Conservation (phyloP, 805 yeast genomes). For the Spathaspora boniae region DNA sequence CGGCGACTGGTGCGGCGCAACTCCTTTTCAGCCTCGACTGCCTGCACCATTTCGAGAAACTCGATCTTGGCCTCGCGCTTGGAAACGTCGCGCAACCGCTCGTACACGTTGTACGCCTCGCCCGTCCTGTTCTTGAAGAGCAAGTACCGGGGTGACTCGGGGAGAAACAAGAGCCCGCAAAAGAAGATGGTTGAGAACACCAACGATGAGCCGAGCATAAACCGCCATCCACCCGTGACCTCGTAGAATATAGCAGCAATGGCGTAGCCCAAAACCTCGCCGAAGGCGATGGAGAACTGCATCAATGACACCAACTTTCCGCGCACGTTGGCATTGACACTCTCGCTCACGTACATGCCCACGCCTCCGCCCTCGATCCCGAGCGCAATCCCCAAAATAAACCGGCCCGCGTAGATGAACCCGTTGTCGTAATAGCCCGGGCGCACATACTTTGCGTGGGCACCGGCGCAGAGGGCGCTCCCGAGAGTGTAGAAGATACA, state of each 20-base stretch:
- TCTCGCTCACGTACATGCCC: constrained; percentile 60
- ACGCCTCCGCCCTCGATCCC: constrained; percentile 68
- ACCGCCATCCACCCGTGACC: constrained; percentile 61
- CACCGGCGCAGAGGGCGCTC: too few species aligned
- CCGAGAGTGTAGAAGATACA: constrained; percentile 51
- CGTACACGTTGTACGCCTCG: constrained; percentile 54
- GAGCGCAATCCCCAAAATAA: constrained; percentile 59
- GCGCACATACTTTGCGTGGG: too few species aligned
- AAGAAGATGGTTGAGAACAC: constrained; percentile 53
- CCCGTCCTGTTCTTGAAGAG: constrained; percentile 38
- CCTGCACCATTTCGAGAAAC: constrained; percentile 54
- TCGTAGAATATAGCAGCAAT: constrained; percentile 59
- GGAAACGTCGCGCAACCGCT: constrained; percentile 47
- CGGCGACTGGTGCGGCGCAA: constrained; percentile 30
- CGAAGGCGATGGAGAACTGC: constrained; percentile 63
- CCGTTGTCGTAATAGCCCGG: too few species aligned
- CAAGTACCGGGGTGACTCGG: constrained; percentile 49
- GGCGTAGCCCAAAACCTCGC: constrained; percentile 64
- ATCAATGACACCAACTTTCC: constrained; percentile 61
- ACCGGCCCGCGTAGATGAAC: constrained; percentile 50
- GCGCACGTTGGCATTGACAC: constrained; percentile 54
- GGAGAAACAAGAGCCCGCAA: constrained; percentile 49
- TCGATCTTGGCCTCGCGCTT: constrained; percentile 45
- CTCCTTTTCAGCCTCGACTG: constrained; percentile 46
- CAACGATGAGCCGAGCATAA: constrained; percentile 60